Percentiles rank a stretch among this genome's conserved stretches.
Evolutionary conservation across 805 yeast genomes (phyloP).

Genomic region (Starmerella riodocensis): DNA sequence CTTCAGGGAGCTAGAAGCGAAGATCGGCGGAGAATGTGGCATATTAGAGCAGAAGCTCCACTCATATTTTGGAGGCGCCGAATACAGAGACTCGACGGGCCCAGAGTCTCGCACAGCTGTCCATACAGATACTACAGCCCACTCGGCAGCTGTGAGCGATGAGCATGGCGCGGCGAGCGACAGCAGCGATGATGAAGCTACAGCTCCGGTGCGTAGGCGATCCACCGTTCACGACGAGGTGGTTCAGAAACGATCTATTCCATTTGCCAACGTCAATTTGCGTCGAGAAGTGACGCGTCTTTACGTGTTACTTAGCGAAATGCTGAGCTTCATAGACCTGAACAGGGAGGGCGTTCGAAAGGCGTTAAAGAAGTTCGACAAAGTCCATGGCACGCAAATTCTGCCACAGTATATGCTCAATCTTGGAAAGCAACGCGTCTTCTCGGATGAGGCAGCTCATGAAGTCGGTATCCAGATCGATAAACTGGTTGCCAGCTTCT

Average conservation of each 20-base stretch:
- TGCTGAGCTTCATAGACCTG: conserved; percentile 69
- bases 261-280: conserved; percentile 17
- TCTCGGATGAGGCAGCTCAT: conserved; percentile 36
- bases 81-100: conserved; percentile 3
- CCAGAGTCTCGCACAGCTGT: not conserved
- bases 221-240: conserved; percentile 16
- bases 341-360: conserved; percentile 82
- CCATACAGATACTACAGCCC: not conserved
- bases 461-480: conserved; percentile 42
- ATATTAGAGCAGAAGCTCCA: not conserved
- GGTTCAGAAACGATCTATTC: conserved; percentile 13
- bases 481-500: conserved; percentile 42
- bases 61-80: not conserved
- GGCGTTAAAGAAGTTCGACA: conserved; percentile 85
- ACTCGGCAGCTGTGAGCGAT: not conserved
- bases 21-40: not conserved
- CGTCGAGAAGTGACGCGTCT: conserved; percentile 35
- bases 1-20: conserved; percentile 47
- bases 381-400: conserved; percentile 50
- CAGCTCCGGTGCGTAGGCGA: conserved; percentile 18
- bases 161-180: conserved; percentile 12
- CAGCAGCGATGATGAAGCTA: conserved; percentile 15
- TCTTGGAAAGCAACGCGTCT: conserved; percentile 40
- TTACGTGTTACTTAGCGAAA: conserved; percentile 66
- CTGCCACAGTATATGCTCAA: conserved; percentile 44